These are phyloP conservation scores for Cryptococcus amylolentus DNA, from an alignment of 1,284 basidiomycete genomes.

Conservation along the genomic window DNA sequence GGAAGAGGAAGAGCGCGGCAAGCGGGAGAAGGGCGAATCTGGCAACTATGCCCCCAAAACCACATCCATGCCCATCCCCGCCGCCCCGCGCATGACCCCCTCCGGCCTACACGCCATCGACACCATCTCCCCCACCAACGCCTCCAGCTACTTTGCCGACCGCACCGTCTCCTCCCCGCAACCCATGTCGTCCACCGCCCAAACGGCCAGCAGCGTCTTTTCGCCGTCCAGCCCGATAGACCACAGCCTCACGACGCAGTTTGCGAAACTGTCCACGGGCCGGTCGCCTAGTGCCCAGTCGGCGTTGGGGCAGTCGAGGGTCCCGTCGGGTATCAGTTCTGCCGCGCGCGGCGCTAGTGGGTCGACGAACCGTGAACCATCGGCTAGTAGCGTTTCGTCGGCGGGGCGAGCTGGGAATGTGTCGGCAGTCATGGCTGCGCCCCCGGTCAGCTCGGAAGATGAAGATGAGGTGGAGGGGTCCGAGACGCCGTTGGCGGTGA, in stretches of 20 bases:
- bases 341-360: constrained; percentile 4
- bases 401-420: constrained; percentile 5
- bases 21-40: constrained; percentile 13
- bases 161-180: constrained; percentile 7
- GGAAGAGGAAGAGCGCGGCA: constrained; percentile 33
- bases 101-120: constrained; percentile 10
- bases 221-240: constrained; percentile 15
- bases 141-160: constrained; percentile 6
- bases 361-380: constrained; percentile 8
- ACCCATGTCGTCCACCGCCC: constrained; percentile 1
- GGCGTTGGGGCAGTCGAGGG: constrained; percentile 1
- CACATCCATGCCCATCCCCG: background rate
- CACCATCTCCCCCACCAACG: constrained; percentile 11
- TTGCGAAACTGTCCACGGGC: constrained; percentile 15
- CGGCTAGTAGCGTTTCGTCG: constrained; percentile 8
- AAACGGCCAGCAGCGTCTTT: background rate
- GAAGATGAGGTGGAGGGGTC: constrained; percentile 13
- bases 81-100: background rate
- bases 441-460: constrained; percentile 13
- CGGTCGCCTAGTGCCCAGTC: constrained; percentile 9
- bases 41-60: constrained; percentile 1
- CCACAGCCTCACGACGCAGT: constrained; percentile 19
- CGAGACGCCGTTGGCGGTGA: constrained; percentile 6
- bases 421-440: background rate
- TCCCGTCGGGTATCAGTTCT: constrained; percentile 1